Evolutionary conservation across 2,329 filamentous ascomycete genomes (phyloP), one percentile per base, ranked within the genome.

Genomic region (Aureobasidium sp.): DNA sequence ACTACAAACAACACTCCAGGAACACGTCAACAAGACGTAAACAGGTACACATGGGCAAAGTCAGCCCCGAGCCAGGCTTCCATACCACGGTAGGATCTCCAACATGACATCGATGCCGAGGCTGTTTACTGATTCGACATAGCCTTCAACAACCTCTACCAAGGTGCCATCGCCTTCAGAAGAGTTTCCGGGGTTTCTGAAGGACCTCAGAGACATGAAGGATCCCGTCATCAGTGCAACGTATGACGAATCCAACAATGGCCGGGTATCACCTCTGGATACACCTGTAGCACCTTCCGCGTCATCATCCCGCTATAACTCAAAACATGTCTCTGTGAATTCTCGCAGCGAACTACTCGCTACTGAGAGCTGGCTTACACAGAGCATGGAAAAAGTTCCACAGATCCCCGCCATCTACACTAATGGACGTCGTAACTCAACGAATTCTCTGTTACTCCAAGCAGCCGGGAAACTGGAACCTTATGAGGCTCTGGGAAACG

Each of bases 321-420:
- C 69, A 15, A 65, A 69, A 49, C 70, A 72, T 30, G 67, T 72
- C 44, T 71, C 70, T 27, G 64, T 71, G 4, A 69, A 72, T 50
- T 70, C 68, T 16, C 58, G 67, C 55, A 67, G 69, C 0, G 68
- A 72, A 34, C 67, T 69, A 7, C 60, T 70, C 13, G 66, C 65
- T 13, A 63, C 62, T 9, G 63, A 67, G 27, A 65, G 60, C 48
- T 60, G 67, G 37, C 65, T 64, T 45, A 63, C 65, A 30, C 63
- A 65, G 11, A 62, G 63, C 34, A 61, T 61, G 57, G 64, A 64
- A 32, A 58, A 63, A 10, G 64, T 67, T 21, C 64, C 66, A 41
- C 66, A 69, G 16, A 64, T 69, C 11, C 68, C 68, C n/a, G 62
- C 64, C n/a, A 65, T 66, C 13, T 69, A 69, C 50, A 64, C 64